A percentile compares a stretch with the other conserved stretches of the same genome.
phyloP scores from a whole-genome alignment of 345 rosid species.

The Conringia planisiliqua region DNA sequence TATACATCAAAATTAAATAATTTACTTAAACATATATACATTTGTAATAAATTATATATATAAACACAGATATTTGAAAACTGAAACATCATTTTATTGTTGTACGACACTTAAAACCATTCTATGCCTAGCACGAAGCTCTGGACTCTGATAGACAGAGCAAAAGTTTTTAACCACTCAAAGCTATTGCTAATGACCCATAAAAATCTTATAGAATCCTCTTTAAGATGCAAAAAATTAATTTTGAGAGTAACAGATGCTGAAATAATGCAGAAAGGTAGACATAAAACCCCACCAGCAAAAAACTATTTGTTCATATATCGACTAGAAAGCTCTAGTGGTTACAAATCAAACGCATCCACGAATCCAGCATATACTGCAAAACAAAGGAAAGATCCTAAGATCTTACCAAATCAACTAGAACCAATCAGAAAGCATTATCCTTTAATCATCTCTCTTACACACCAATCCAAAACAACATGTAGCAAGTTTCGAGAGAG shows the following conservation, averaged over 20 bases:
- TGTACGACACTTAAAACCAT: too few relatives aligned
- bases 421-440: neutral
- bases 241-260: neutral
- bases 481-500: neutral
- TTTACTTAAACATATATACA: too few relatives aligned
- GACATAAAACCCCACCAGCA: neutral
- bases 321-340: neutral
- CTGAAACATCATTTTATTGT: too few relatives aligned
- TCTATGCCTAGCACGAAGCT: too few relatives aligned
- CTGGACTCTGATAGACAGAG: too few relatives aligned
- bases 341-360: neutral
- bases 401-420: neutral
- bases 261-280: neutral
- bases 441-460: neutral
- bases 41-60: too few relatives aligned
- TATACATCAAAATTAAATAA: too few relatives aligned
- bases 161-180: too few relatives aligned
- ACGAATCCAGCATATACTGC: neutral
- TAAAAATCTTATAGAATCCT: neutral
- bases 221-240: neutral
- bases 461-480: neutral
- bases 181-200: too few relatives aligned
- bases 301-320: neutral
- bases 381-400: neutral
- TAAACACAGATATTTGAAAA: too few relatives aligned